phyloP scores from a whole-genome alignment of 148 eudicot species.

The Oxyria digyna region DNA sequence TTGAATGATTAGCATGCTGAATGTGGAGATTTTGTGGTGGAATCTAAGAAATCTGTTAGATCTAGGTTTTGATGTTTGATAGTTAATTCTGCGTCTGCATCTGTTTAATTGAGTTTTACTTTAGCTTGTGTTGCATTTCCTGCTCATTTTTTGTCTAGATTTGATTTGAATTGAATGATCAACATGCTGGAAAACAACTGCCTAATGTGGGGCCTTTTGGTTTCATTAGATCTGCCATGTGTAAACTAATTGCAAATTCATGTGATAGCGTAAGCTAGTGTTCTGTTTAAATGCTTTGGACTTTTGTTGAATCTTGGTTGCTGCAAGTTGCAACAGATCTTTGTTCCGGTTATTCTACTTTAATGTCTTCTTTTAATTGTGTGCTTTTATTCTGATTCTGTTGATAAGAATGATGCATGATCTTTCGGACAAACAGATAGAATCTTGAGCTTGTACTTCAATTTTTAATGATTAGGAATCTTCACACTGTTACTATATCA shows the following conservation, averaged over 20 bases:
- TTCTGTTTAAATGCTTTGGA: not conserved
- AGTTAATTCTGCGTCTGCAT: not conserved
- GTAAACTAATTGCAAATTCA: not conserved
- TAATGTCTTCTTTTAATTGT: not conserved
- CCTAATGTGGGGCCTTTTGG: not conserved
- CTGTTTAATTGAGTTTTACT: not conserved
- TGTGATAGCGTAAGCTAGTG: not conserved
- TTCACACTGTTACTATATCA: not conserved
- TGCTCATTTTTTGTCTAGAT: not conserved
- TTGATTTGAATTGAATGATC: conserved; percentile 2
- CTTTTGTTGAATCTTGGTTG: not conserved
- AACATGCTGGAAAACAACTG: not conserved
- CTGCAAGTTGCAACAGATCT: not conserved
- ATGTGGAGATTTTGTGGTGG: not conserved
- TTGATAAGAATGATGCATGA: conserved; percentile 3
- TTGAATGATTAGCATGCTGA: no score
- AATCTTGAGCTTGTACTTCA: not conserved
- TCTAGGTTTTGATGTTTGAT: not conserved
- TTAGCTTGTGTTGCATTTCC: not conserved
- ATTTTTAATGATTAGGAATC: not conserved
- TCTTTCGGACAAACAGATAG: not conserved
- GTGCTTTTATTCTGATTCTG: not conserved
- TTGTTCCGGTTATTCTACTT: not conserved
- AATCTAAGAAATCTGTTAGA: not conserved
- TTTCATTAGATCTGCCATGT: not conserved